These are phyloP conservation scores for Xerocomus brunneocitrinus DNA, from an alignment of 768 basidiomycete genomes.

Conservation along the genomic window DNA sequence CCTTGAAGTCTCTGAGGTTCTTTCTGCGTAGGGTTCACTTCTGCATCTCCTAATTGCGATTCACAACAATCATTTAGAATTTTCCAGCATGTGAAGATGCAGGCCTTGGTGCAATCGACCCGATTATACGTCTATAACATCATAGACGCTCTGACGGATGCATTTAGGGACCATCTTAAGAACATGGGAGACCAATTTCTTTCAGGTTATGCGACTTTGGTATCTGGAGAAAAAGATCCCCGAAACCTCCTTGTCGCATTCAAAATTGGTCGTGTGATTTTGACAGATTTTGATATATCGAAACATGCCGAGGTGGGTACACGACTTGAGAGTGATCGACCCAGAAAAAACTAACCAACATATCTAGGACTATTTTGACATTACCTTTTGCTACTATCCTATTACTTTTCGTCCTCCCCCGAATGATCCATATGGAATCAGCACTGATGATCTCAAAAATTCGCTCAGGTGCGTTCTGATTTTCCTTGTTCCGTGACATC, in stretches of 20 bases:
- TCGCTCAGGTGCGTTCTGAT: conserved; percentile 52
- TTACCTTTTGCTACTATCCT: conserved; percentile 97
- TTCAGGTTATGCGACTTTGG: conserved; percentile 69
- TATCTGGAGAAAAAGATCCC: conserved; percentile 96
- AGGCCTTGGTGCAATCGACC: conserved; percentile 72
- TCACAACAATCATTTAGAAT: conserved; percentile 42
- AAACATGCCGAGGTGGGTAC: conserved; percentile 68
- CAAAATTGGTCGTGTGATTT: conserved; percentile 76
- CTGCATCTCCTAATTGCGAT: neutral
- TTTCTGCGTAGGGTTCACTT: conserved; percentile 47
- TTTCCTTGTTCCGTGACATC: neutral
- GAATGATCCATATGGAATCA: conserved; percentile 91
- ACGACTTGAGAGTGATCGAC: neutral
- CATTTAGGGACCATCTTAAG: conserved; percentile 53
- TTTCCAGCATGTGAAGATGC: conserved; percentile 77
- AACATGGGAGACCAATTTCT: conserved; percentile 70
- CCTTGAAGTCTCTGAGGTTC: conserved; percentile 57
- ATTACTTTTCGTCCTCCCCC: conserved; percentile 94
- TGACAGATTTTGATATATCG: conserved; percentile 83
- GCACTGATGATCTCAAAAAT: conserved; percentile 75
- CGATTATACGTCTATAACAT: conserved; percentile 79
- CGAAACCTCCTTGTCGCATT: conserved; percentile 90
- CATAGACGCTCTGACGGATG: conserved; percentile 55
- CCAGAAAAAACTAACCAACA: neutral
- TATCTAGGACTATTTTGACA: conserved; percentile 80